Evolutionary conservation across 768 basidiomycete species (phyloP), one percentile per base, ranked within the genome.

Genomic region (Mycena sanguinolenta): DNA sequence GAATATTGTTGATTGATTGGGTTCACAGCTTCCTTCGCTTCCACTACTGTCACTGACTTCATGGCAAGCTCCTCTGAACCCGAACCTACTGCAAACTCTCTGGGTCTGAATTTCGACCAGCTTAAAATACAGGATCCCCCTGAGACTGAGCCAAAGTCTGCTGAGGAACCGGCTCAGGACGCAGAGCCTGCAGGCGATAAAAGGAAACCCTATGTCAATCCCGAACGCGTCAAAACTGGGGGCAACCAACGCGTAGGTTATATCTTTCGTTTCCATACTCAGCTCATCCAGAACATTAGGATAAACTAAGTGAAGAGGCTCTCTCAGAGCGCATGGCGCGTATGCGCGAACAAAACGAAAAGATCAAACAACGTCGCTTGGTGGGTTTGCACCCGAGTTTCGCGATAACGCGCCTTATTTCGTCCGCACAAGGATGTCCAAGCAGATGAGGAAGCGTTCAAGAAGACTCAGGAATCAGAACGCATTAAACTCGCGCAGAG

Each of bases 181-280:
- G 63, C 70, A 30, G 60, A 52, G 61, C 69, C 75, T 63, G 77
- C 66, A 82, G 49, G 9, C 13, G 85, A 89, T 75, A 90, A 90
- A 82, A 90, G 88, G 80, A 89, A 87, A 71, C 92, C 92, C 3
- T 95, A 95, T 84, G 85, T 93, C 54, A 95, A 95, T 79, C 90
- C 87, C 10, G 93, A 95, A 76, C 92, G 94, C 79, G 91, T 95
- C 82, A 94, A 89, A 82, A 95, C 94, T 12, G 93, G 94, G 17
- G 94, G 93, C 19, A 75, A 85, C 28, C 91, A 92, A 73, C 87
- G 92, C 77, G 94, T 94, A 79, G 66, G 84, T 46, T 79, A 61
- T 66, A 30, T 30, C 34, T 63, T 66, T 61, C 38, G 25, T 23
- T 32, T 58, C 30, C 38, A 38, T 55, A 28, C 60, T 32, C 36